Conservation (phyloP, 306 rosid genomes). For the Corylus heterophylla region DNA sequence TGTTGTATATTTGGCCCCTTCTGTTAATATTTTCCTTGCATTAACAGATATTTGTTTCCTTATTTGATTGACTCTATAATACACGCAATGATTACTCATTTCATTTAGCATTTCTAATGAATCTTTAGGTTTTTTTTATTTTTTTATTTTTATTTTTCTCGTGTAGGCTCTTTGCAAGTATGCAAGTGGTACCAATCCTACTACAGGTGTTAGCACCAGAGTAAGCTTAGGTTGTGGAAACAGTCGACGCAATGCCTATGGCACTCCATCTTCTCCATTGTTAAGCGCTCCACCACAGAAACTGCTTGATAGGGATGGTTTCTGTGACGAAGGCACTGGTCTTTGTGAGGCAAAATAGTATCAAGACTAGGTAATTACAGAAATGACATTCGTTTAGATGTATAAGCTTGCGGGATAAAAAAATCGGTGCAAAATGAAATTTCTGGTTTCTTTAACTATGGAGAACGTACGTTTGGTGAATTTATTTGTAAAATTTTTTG, state of each 20-base stretch:
- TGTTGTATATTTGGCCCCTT: neutral
- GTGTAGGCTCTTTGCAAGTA: conserved; percentile 62
- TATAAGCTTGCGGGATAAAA: conserved; percentile 12
- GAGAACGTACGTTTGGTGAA: neutral
- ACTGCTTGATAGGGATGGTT: conserved; percentile 63
- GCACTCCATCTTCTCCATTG: conserved; percentile 68
- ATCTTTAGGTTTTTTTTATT: neutral
- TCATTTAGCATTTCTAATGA: neutral
- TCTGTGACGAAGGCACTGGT: conserved; percentile 58
- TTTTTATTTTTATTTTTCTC: too few relatives aligned
- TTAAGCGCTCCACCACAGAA: conserved; percentile 74
- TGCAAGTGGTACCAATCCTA: conserved; percentile 57
- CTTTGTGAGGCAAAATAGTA: conserved; percentile 68
- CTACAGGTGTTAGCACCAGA: conserved; percentile 60
- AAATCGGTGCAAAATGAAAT: conserved; percentile 5
- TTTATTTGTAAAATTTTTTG: neutral
- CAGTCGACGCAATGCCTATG: conserved; percentile 77
- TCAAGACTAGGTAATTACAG: conserved; percentile 2
- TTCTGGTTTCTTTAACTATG: neutral
- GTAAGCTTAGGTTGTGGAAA: conserved; percentile 78
- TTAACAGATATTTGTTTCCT: neutral
- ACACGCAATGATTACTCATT: neutral
- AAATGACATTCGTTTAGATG: conserved; percentile 3
- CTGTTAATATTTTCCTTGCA: neutral
- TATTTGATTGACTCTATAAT: neutral